A percentile compares a stretch with the other conserved stretches of the same genome.
phyloP scores from a whole-genome alignment of 1,284 basidiomycete species.

The Waitea zeae region DNA sequence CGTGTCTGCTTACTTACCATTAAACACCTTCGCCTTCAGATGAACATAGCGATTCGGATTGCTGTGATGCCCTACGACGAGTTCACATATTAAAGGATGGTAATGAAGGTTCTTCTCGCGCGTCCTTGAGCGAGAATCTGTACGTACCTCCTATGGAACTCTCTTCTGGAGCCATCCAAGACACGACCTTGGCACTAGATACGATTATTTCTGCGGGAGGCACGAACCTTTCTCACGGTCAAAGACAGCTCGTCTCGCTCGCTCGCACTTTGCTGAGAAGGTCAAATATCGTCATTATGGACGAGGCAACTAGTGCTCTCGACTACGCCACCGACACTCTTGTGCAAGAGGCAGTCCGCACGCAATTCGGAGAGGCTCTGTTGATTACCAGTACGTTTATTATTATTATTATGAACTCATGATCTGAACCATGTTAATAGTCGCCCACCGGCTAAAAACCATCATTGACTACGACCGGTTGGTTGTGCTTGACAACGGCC shows the following conservation, averaged over 20 bases:
- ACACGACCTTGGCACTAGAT: constrained; percentile 42
- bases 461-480: constrained; percentile 69
- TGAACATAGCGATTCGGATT: constrained; percentile 72
- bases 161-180: too few species aligned
- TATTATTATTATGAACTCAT: too few species aligned
- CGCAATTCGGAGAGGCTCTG: constrained; percentile 53
- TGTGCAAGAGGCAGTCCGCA: constrained; percentile 68
- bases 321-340: constrained; percentile 62
- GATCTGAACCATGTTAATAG: too few species aligned
- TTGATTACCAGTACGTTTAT: too few species aligned
- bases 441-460: constrained; percentile 56
- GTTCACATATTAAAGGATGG: constrained; percentile 44
- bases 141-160: constrained; percentile 26
- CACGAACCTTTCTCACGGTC: constrained; percentile 73
- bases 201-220: constrained; percentile 68
- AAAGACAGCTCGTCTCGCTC: constrained; percentile 71
- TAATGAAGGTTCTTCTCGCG: constrained; percentile 23
- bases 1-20: too few species aligned
- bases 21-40: constrained; percentile 77
- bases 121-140: constrained; percentile 31
- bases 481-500: constrained; percentile 69
- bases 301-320: constrained; percentile 70
- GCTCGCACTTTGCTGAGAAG: constrained; percentile 61
- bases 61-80: constrained; percentile 43
- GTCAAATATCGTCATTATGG: constrained; percentile 66